These are phyloP conservation scores for Ogataea pini DNA, from an alignment of 805 yeast species.

Conservation along the genomic window DNA sequence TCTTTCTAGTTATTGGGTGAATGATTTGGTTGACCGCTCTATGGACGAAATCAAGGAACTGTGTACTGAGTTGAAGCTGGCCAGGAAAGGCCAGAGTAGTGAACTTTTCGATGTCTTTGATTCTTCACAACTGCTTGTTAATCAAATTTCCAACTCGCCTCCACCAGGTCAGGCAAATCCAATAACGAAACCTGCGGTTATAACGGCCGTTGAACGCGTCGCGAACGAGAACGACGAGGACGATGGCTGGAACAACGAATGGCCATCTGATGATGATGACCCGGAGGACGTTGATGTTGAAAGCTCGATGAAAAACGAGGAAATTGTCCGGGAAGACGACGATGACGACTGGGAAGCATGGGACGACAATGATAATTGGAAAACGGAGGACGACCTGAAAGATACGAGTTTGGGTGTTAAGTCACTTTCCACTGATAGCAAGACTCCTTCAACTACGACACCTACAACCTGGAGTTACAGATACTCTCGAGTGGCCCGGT, in stretches of 20 bases:
- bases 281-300: slow-evolving; percentile 11
- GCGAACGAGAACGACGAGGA: slow-evolving; percentile 4
- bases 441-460: slow-evolving; percentile 11
- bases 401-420: slow-evolving; percentile 20
- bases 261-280: slow-evolving; percentile 25
- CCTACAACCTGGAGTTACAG: slow-evolving; percentile 12
- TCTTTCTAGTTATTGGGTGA: slow-evolving; percentile 31
- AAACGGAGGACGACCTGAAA: slow-evolving; percentile 24
- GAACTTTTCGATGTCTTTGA: slow-evolving; percentile 7
- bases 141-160: slow-evolving; percentile 6
- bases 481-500: slow-evolving; percentile 20
- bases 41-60: slow-evolving; percentile 30
- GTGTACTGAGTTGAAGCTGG: slow-evolving; percentile 17
- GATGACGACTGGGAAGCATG: slow-evolving; percentile 32
- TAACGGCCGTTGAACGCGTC: no score
- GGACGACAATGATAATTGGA: slow-evolving; percentile 34
- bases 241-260: slow-evolving; percentile 30
- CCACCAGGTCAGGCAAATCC: not conserved
- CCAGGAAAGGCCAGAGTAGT: not conserved
- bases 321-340: slow-evolving; percentile 1
- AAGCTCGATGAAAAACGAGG: not conserved
- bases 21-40: slow-evolving; percentile 25
- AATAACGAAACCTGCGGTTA: not conserved
- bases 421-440: slow-evolving; percentile 23
- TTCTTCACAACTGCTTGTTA: slow-evolving; percentile 5